Base-by-base conservation (phyloP, 1,139 yeast genomes). In the Starmera stellimalicola region DNA sequence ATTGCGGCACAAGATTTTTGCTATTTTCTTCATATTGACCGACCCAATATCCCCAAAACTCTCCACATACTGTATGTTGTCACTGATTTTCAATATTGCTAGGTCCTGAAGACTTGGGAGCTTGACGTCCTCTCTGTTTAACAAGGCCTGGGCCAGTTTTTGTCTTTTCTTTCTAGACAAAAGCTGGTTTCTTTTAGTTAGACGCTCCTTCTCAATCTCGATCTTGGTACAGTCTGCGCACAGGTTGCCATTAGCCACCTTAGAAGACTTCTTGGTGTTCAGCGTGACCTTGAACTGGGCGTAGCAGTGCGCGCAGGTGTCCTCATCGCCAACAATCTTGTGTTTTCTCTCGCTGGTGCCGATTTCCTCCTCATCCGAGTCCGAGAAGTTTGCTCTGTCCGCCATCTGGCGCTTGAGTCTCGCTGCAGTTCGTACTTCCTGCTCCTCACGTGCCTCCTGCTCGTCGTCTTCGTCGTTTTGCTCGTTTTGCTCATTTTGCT, bases 21-120 rank as follows among this genome's bases (percentile, higher is more conserved):
- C 68, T 32, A 85, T 78, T 54, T 75, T 78, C 47, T 63, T 65
- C 63, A 76, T 59, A 53, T 80, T 82, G 29, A 63, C 51, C 28
- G 67, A 62, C 2, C 95, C 94, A 44, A 85, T 78, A 42, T 80
- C 93, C 8, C 95, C 91, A 47, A 82, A 63, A 23, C 72, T 74
- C 33, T 85, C 91, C 36, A 82, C 83, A 35, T 78, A 79, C 37
- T 74, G 75, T 42, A 91, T 91, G 51, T 81, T 77, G 25, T 67
- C 65, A 5, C 91, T 76, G 32, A 91, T 80, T 24, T 70, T 64
- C 32, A 65, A 60, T 40, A 91, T 81, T 50, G 96, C 84, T 24
- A 81, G 54, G 45, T 87, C 95, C 53, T 87, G 96, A 29, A 91
- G 61, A 15, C 77, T 64, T 4, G 94, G 82, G 3, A 87, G 60